Conservation (phyloP, 495 filamentous ascomycete genomes). For the Trichoderma virens region DNA sequence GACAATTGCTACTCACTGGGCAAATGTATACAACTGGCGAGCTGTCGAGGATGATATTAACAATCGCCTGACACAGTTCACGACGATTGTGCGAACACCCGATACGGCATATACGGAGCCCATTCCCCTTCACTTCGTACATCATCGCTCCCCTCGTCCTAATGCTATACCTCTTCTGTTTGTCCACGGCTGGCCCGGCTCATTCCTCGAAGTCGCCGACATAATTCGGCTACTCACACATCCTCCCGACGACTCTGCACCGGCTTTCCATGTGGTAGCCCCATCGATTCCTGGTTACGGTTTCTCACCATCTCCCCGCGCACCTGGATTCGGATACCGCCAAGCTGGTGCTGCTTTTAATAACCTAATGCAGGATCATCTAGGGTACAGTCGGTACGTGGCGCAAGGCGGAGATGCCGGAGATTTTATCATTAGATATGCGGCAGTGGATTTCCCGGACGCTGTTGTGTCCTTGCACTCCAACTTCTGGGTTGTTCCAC, state of each 20-base stretch:
- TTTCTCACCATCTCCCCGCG: constrained; percentile 46
- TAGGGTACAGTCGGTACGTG: neutral
- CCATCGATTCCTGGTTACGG: constrained; percentile 64
- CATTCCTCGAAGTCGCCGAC: constrained; percentile 58
- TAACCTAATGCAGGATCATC: constrained; percentile 50
- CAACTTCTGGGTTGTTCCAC: neutral
- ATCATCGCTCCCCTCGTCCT: constrained; percentile 13
- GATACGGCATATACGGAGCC: constrained; percentile 20
- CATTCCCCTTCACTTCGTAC: constrained; percentile 11
- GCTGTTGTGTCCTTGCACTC: neutral
- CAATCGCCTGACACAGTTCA: constrained; percentile 1
- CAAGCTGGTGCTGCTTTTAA: constrained; percentile 56
- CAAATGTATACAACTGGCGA: neutral
- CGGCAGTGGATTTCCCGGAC: neutral
- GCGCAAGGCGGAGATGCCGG: neutral
- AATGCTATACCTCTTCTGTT: constrained; percentile 50
- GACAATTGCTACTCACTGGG: constrained; percentile 1
- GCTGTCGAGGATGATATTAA: constrained; percentile 1
- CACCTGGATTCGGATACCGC: constrained; percentile 47
- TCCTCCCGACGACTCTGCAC: constrained; percentile 26
- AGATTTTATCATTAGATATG: neutral
- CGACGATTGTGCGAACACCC: neutral
- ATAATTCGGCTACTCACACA: constrained; percentile 48
- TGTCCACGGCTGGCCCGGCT: constrained; percentile 59
- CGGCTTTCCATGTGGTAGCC: constrained; percentile 54